Base-by-base conservation (phyloP, 164 flowering plant genomes). In the Vitis rotundifolia region DNA sequence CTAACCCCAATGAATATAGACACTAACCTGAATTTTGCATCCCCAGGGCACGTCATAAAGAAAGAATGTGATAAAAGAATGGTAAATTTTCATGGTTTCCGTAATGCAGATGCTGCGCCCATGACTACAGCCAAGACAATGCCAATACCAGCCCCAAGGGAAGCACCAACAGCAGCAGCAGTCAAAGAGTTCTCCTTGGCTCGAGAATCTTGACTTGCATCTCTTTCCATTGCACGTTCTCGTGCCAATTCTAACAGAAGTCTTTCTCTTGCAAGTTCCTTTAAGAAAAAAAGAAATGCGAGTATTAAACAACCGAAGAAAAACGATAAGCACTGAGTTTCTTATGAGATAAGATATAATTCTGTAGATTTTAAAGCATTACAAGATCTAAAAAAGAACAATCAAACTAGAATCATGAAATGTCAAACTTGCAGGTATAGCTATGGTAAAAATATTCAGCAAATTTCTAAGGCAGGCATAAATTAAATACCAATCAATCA, bases 101-200 rank as follows among this genome's bases (percentile, higher is more conserved):
- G 84, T 83, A 91, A 79, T 72, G 96, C 97, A 63, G 99, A 95
- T 55, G 96, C 97, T 19, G 99, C 99, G 65, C 99, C 98, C 97
- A 95, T 85, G 44, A 92, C 97, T 72, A 95, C 88, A 28, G 99
- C 98, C 83, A 94, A 69, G 55, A 88, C 82, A 66, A 94, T 51
- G 62, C 97, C 97, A 67, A 92, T 72, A 70, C 97, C 97, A 59
- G 97, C 97, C 51, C 97, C 99, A 70, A 92, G 73, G 47, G 95
- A 91, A 47, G 97, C 97, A 67, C 97, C 97, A 49, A 92, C 89
- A 31, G 95, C 86, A 1, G 97, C 95, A 58, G 95, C 88, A 13
- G 85, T 75, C 49, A 84, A 2, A 10, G 94, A 84, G 31, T 62
- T 81, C 13, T 75, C 79, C 73, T 88, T 92, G 19, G 77, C 87